Percentiles rank a stretch among this genome's conserved stretches.
Conservation (phyloP, 257 asterid genomes). For the Galeopsis tetrahit region DNA sequence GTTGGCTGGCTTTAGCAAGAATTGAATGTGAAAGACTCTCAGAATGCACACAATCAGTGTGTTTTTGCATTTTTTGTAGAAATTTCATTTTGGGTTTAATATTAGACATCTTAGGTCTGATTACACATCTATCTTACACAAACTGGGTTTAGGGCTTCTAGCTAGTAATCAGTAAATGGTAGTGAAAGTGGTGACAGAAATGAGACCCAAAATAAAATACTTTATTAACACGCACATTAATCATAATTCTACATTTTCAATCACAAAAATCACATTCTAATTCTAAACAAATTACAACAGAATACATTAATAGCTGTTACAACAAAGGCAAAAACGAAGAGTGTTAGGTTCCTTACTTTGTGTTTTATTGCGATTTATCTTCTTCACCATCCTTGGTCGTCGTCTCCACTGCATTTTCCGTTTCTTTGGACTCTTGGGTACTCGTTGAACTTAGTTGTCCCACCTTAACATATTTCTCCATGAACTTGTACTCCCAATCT, state of each 20-base stretch:
- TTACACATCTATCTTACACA: not conserved
- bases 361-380: slow-evolving; percentile 32
- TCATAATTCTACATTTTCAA: slow-evolving; percentile 16
- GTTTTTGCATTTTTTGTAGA: too few species aligned
- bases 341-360: slow-evolving; percentile 12
- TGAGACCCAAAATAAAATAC: not conserved
- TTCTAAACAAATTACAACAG: slow-evolving; percentile 15
- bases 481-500: slow-evolving; percentile 90
- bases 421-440: slow-evolving; percentile 31
- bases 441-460: slow-evolving; percentile 63
- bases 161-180: too few species aligned
- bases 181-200: not conserved
- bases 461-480: slow-evolving; percentile 90
- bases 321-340: not conserved
- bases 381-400: slow-evolving; percentile 34
- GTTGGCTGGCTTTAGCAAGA: slow-evolving; percentile 15
- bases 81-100: too few species aligned
- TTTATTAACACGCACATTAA: slow-evolving; percentile 14
- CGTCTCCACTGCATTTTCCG: slow-evolving; percentile 35
- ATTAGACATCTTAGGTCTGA: too few species aligned
- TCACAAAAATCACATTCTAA: slow-evolving; percentile 14
- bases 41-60: too few species aligned
- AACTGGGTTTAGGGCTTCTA: too few species aligned
- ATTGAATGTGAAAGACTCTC: not conserved
- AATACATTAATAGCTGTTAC: slow-evolving; percentile 2